A percentile compares a stretch with the other conserved stretches of the same genome.
phyloP scores from a whole-genome alignment of 2,329 filamentous ascomycete genomes.

The Paradendryphiella salina region DNA sequence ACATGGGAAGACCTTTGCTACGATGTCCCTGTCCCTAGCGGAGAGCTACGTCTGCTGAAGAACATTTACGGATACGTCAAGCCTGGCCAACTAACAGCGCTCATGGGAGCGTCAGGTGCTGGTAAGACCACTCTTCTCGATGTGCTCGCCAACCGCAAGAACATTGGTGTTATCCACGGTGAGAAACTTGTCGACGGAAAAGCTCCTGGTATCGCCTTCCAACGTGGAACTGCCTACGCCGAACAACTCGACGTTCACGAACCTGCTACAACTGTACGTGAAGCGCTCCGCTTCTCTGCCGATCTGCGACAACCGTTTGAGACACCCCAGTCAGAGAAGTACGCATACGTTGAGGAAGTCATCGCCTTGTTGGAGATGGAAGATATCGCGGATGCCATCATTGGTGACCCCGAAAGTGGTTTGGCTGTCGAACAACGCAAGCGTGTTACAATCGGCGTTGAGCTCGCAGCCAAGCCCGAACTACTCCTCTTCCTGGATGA shows the following conservation, averaged over 20 bases:
- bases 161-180: slow-evolving; percentile 65
- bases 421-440: slow-evolving; percentile 66
- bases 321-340: slow-evolving; percentile 62
- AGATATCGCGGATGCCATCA: slow-evolving; percentile 67
- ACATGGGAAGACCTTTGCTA: slow-evolving; percentile 63
- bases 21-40: slow-evolving; percentile 70
- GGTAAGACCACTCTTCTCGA: slow-evolving; percentile 86
- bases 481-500: slow-evolving; percentile 78
- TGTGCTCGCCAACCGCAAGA: slow-evolving; percentile 68
- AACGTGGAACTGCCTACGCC: slow-evolving; percentile 66
- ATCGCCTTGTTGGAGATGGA: slow-evolving; percentile 68
- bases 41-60: slow-evolving; percentile 59
- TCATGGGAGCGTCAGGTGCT: slow-evolving; percentile 60
- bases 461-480: slow-evolving; percentile 67
- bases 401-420: slow-evolving; percentile 63
- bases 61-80: slow-evolving; percentile 61
- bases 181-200: slow-evolving; percentile 66
- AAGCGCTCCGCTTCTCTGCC: slow-evolving; percentile 68
- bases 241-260: slow-evolving; percentile 69
- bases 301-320: slow-evolving; percentile 65
- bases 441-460: slow-evolving; percentile 65
- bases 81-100: slow-evolving; percentile 58
- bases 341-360: slow-evolving; percentile 67
- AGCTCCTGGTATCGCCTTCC: slow-evolving; percentile 62
- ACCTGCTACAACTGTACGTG: slow-evolving; percentile 64